Percentiles rank a stretch among this genome's conserved stretches.
These are phyloP conservation scores for Blastobotrys chiropterorum DNA, from an alignment of 805 yeast genomes.

Conservation along the genomic window DNA sequence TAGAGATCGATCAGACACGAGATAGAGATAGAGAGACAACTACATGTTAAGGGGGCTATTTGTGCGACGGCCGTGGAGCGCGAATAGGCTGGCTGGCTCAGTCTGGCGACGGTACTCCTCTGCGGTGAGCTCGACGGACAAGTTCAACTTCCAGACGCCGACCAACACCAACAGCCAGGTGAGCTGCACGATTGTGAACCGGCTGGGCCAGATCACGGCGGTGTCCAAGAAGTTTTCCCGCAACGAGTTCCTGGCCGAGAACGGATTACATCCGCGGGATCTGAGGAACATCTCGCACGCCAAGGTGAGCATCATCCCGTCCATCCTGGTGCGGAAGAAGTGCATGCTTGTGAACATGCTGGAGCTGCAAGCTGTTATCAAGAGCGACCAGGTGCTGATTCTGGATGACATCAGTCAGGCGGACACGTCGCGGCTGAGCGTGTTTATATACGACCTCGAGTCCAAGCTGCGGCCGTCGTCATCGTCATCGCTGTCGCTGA, in stretches of 20 bases:
- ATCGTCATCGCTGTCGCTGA: conserved; percentile 43
- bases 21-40: background rate
- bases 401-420: conserved; percentile 46
- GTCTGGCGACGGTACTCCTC: no score
- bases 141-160: conserved; percentile 8
- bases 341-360: conserved; percentile 56
- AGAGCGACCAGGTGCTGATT: conserved; percentile 50
- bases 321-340: conserved; percentile 51
- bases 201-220: conserved; percentile 48
- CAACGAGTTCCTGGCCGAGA: conserved; percentile 51
- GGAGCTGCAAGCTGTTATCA: conserved; percentile 57
- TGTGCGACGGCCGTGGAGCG: background rate
- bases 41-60: background rate
- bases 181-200: conserved; percentile 55
- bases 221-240: conserved; percentile 54
- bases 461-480: conserved; percentile 43
- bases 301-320: conserved; percentile 58
- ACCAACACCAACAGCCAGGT: conserved; percentile 4
- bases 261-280: conserved; percentile 79
- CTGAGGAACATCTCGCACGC: conserved; percentile 73
- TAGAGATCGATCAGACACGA: background rate
- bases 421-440: conserved; percentile 63
- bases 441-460: conserved; percentile 80
- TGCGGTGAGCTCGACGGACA: conserved; percentile 5
- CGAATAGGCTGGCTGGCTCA: background rate